Evolutionary conservation across 192 early-diverging fungal genomes (phyloP), one percentile per base, ranked within the genome.

Genomic region (Cladochytrium replicatum): DNA sequence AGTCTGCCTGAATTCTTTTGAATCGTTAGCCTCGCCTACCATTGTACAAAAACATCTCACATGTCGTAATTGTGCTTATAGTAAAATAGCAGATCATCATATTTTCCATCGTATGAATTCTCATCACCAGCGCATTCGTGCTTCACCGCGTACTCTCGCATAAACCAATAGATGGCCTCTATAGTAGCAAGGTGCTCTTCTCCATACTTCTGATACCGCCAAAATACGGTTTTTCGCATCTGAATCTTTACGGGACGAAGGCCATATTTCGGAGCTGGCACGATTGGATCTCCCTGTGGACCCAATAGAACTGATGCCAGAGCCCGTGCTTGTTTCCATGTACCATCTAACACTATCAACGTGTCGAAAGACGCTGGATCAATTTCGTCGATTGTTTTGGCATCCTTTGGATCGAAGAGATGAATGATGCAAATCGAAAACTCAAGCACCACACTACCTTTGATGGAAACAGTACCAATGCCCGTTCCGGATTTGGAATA

Each of bases 141-240:
- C 48, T 6, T 55, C 53, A 2, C 63, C 58, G n/a, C 24, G 60
- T 84, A 91, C 60, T 93, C 93, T 29, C 81, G 72, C 64, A 84
- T 88, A 48, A 93, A 79, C 58, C 84, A 97, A 46, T 97, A 97
- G 21, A 93, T 86, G 2, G 93, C 93, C 60, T 97, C 93, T 32
- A 97, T 93, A 1, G 93, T 97, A 0, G 93, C 87, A 41, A 97
- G 60, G 47, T 85, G 74, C 44, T 72, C 62, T 11, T 83, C 78
- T 17, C 77, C 77, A 27, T 78, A 68, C 38, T 72, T 69, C 62
- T 97, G 93, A 60, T 82, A 89, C 46, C 93, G 68, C 91, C 91
- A 97, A 58, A 94, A 97, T 44, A 83, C 57, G 4, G 93, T 97
- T 50, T 69, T 70, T 25, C 83, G 77, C 13, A 26, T 34, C 24